Conservation (phyloP, 2,329 filamentous ascomycete species). For the Penicillium sp. region DNA sequence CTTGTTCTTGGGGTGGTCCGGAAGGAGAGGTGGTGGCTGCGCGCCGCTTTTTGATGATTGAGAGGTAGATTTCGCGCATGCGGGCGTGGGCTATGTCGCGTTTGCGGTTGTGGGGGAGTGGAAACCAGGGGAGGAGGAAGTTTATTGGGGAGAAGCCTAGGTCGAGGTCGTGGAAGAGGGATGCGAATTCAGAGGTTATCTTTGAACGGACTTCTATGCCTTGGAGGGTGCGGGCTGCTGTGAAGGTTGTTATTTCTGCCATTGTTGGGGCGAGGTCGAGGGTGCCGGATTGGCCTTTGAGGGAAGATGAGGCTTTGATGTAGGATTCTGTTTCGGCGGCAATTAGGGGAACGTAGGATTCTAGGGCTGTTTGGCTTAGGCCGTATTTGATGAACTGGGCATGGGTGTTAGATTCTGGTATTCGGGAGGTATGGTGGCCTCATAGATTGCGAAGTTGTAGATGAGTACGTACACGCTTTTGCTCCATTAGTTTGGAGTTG, state of each 20-base stretch:
- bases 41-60: conserved; percentile 64
- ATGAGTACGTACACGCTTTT: conserved; percentile 67
- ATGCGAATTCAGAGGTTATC: conserved; percentile 68
- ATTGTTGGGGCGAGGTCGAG: conserved; percentile 64
- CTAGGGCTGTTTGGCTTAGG: conserved; percentile 57
- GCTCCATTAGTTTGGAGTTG: conserved; percentile 89
- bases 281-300: conserved; percentile 58
- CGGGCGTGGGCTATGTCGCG: conserved; percentile 67
- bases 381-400: conserved; percentile 60
- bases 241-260: conserved; percentile 76
- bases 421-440: too few relatives aligned
- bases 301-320: conserved; percentile 51
- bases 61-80: conserved; percentile 67
- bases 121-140: conserved; percentile 76
- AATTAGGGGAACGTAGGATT: conserved; percentile 75
- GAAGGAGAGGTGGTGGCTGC: not conserved
- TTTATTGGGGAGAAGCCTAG: conserved; percentile 76
- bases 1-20: conserved; percentile 42
- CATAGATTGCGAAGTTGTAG: not conserved
- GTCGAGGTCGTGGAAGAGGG: conserved; percentile 75
- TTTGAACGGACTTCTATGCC: conserved; percentile 70
- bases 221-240: conserved; percentile 71
- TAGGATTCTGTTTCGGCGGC: conserved; percentile 61
- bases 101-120: conserved; percentile 69
- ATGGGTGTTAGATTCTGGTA: not conserved